phyloP scores from a whole-genome alignment of 371 early-diverging fungal species.

The Chytridium lagenaria region DNA sequence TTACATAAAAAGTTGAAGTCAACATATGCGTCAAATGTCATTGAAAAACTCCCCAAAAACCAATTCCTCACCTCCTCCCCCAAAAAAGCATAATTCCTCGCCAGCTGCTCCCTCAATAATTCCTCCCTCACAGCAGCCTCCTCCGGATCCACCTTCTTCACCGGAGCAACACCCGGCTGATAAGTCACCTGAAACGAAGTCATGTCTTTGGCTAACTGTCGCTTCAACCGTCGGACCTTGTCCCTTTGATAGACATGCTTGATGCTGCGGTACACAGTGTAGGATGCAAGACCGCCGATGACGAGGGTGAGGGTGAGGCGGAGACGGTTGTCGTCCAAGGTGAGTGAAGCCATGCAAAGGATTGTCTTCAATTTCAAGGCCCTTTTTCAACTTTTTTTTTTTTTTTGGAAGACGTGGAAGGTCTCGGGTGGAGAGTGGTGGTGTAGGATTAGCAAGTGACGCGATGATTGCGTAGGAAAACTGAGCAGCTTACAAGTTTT shows the following conservation, averaged over 20 bases:
- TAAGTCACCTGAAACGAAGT: background rate
- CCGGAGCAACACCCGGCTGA: background rate
- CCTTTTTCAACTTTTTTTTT: no score
- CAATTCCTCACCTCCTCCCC: constrained; percentile 82
- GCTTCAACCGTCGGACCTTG: constrained; percentile 1
- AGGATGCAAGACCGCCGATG: background rate
- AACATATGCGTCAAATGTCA: background rate
- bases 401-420: no score
- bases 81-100: constrained; percentile 84
- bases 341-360: background rate
- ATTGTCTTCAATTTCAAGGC: no score
- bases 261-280: constrained; percentile 6
- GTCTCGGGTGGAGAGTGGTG: no score
- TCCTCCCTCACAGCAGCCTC: constrained; percentile 47
- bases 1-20: no score
- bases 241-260: background rate
- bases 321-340: background rate
- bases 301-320: background rate
- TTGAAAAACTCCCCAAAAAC: no score
- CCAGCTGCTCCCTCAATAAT: constrained; percentile 82
- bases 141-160: background rate
- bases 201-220: constrained; percentile 8
- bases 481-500: no score
- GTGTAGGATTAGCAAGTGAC: no score
- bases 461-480: no score